Conservation (phyloP, 352 stramenopile species). For the Thalassiosira livingstoniorum region DNA sequence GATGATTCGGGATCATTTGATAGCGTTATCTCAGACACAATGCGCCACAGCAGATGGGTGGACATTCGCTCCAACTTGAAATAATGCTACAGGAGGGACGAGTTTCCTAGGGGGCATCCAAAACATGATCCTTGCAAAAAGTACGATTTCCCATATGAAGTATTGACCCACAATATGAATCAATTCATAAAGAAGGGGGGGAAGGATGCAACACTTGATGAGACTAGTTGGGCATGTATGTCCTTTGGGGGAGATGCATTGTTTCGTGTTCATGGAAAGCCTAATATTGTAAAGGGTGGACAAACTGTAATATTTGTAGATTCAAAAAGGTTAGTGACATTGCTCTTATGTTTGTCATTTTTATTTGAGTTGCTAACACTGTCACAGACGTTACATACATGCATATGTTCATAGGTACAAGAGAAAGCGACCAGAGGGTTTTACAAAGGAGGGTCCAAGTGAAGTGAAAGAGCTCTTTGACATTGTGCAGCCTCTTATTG, state of each 20-base stretch:
- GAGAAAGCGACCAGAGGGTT: not conserved
- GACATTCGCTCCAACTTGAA: constrained; percentile 4
- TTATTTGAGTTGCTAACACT: too few relatives aligned
- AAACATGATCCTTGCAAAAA: constrained; percentile 7
- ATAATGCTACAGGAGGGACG: constrained; percentile 4
- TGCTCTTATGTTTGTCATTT: too few relatives aligned
- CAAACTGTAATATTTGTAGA: not conserved
- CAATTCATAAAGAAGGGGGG: not conserved
- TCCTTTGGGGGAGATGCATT: not conserved
- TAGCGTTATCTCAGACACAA: not conserved
- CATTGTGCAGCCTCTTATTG: not conserved
- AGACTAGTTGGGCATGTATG: constrained; percentile 13
- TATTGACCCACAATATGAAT: constrained; percentile 18
- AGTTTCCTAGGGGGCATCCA: not conserved
- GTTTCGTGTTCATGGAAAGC: not conserved
- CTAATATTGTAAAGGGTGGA: not conserved
- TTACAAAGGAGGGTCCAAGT: not conserved
- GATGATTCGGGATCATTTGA: not conserved
- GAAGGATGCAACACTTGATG: constrained; percentile 8
- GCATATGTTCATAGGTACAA: not conserved
- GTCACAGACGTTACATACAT: constrained; percentile 1
- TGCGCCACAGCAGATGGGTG: not conserved
- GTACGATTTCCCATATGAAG: not conserved
- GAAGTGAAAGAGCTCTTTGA: not conserved
- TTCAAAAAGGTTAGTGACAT: not conserved